Percentiles rank a stretch among this genome's conserved stretches.
phyloP scores from a whole-genome alignment of 139 green algal species.

The Desmodesmus armatus region DNA sequence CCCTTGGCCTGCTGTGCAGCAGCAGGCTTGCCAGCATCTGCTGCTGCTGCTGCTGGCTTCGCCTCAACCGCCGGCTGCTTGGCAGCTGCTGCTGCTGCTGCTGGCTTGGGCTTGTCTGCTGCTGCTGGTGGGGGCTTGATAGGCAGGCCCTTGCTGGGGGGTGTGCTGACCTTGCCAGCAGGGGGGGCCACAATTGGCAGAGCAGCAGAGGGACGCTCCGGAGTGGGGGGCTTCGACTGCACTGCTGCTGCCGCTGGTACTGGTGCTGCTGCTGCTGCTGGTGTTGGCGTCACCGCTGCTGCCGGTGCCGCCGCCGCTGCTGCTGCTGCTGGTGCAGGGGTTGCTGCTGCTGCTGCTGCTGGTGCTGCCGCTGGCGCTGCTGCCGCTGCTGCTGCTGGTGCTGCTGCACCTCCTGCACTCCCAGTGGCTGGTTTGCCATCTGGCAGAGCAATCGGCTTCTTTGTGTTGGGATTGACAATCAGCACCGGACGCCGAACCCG shows the following conservation, averaged over 20 bases:
- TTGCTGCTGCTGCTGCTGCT: neutral
- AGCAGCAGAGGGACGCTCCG: no score
- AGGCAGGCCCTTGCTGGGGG: neutral
- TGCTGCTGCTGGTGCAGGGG: neutral
- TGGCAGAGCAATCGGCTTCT: neutral
- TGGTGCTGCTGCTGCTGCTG: neutral
- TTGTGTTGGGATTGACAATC: neutral
- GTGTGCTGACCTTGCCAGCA: no score
- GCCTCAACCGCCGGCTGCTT: neutral
- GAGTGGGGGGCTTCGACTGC: no score
- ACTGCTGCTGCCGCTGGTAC: constrained; percentile 12
- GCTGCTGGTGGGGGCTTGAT: neutral
- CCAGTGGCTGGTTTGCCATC: neutral
- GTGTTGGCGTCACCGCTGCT: constrained; percentile 3
- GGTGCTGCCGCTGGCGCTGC: neutral
- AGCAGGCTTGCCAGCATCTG: neutral
- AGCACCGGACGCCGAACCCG: neutral
- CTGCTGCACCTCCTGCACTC: constrained; percentile 20
- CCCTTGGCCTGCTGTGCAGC: neutral
- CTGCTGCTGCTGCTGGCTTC: constrained; percentile 2
- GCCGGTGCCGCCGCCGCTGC: constrained; percentile 21
- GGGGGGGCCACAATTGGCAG: no score
- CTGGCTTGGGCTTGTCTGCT: neutral
- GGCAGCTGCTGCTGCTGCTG: neutral
- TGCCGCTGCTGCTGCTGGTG: constrained; percentile 25